Percentiles rank a stretch among this genome's conserved stretches.
These are phyloP conservation scores for Cenchrus fungigraminus DNA, from an alignment of 176 grass and related monocot species.

Conservation along the genomic window DNA sequence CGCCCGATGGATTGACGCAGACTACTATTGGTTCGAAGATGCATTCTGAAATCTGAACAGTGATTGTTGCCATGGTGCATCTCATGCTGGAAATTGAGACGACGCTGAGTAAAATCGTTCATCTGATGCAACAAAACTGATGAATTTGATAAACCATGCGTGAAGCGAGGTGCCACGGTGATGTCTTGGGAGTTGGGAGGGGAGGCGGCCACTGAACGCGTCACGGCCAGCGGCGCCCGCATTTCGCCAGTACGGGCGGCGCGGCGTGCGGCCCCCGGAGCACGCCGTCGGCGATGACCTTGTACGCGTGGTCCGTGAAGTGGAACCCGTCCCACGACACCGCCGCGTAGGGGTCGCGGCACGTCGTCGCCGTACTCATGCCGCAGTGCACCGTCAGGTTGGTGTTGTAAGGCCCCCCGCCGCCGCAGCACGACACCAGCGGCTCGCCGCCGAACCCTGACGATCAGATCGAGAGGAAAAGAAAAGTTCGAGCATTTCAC, in stretches of 20 bases:
- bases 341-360: constrained; percentile 9
- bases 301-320: constrained; percentile 49
- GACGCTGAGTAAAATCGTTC: not conserved
- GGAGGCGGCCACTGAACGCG: no score
- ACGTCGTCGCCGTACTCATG: not conserved
- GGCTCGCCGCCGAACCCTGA: constrained; percentile 34
- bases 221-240: not conserved
- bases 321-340: constrained; percentile 62
- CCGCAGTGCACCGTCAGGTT: constrained; percentile 28
- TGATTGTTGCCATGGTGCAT: not conserved
- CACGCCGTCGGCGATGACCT: constrained; percentile 35
- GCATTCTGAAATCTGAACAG: not conserved
- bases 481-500: not conserved
- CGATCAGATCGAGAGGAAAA: not conserved
- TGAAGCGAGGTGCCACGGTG: not conserved
- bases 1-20: not conserved
- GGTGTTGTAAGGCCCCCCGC: constrained; percentile 34
- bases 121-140: not conserved
- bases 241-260: constrained; percentile 34
- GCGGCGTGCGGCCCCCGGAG: constrained; percentile 38
- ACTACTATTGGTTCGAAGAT: not conserved
- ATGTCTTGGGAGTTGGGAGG: no score
- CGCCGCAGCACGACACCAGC: constrained; percentile 54
- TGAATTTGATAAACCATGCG: not conserved
- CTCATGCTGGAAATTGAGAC: not conserved